Evolutionary conservation across 208 protist genomes (phyloP).

Genomic region (Wallacemonas sp.): DNA sequence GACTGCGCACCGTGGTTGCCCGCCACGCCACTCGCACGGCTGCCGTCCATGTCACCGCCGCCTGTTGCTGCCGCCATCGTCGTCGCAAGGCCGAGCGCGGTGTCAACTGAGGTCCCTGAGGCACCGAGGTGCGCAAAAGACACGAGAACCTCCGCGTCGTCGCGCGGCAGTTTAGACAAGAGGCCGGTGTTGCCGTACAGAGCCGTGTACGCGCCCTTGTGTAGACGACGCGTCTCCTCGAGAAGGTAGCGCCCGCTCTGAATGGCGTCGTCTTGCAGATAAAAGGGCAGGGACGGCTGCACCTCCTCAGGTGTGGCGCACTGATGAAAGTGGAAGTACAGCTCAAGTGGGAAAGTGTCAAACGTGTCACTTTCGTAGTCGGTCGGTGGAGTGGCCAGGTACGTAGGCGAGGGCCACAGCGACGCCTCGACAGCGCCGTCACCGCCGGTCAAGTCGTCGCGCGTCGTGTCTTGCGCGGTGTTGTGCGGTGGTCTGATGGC

Average conservation of each 20-base stretch:
- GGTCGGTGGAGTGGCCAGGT: neutral
- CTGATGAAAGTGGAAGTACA: constrained; percentile 15
- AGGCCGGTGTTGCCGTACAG: constrained; percentile 1
- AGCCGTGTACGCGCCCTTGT: constrained; percentile 3
- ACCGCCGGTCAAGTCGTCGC: too few species aligned
- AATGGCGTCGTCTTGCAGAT: neutral
- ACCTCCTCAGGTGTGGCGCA: neutral
- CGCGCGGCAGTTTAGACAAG: neutral
- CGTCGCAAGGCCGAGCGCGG: neutral
- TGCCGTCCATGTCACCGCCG: neutral
- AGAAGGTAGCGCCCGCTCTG: neutral
- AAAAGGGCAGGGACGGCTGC: neutral
- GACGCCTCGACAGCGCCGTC: too few species aligned
- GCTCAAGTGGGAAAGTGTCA: constrained; percentile 4
- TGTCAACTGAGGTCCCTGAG: neutral
- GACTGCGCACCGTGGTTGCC: neutral
- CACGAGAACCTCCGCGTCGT: neutral
- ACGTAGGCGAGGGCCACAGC: too few species aligned
- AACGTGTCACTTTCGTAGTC: neutral
- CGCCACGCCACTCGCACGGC: neutral
- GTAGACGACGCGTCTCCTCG: constrained; percentile 7
- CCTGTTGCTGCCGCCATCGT: neutral
- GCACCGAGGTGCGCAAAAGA: neutral
- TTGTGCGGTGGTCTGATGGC: too few species aligned
- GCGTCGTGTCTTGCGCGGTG: too few species aligned